Evolutionary conservation across 768 basidiomycete species (phyloP), one percentile per base, ranked within the genome.

Genomic region (Tricholoma hemisulphureum): DNA sequence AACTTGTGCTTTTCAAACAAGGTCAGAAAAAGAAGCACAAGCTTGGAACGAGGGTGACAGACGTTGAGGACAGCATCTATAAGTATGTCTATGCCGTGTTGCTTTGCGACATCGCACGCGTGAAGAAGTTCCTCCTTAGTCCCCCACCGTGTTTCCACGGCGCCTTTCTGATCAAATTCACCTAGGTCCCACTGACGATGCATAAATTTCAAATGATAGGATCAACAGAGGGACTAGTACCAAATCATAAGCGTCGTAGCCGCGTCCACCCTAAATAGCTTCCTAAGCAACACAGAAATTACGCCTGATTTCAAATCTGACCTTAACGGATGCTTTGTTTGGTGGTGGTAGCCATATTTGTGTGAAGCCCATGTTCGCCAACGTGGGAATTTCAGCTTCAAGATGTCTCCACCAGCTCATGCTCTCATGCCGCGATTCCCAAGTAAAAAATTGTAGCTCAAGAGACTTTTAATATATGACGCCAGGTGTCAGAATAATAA

Each of bases 1-100:
- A 93, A 74, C 75, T 94, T 91, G 65, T 92, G 89, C 91, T 92
- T 21, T 39, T 50, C 48, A 60, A 48, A 37, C 14, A 18, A 50
- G 21, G 24, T 58, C 35, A 37, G 66, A 41, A 62, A 59, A n/a
- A 18, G 51, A 34, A 64, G 31, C 26, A 55, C 45, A 51, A n/a
- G 20, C 18, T 21, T 24, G 55, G 43, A 18, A 23, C 31, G 43
- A 37, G 26, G 13, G 24, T 10, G 56, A 62, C 76, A 67, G 61
- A 94, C 94, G 71, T 95, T 95, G 58, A 98, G 77, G 3, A 98
- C 91, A 1, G 93, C 93, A 63, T 96, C 94, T 49, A 95, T 86
- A 23, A 93, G 72, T 34, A 93, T 80, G 60, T 89, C 85, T 16
- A 98, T 81, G 5, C 86, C 85, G 62, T 84, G 80, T 58, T 80